A percentile compares a stretch with the other conserved stretches of the same genome.
These are phyloP conservation scores for Clitoria ternatea DNA, from an alignment of 306 rosid species.

Conservation along the genomic window DNA sequence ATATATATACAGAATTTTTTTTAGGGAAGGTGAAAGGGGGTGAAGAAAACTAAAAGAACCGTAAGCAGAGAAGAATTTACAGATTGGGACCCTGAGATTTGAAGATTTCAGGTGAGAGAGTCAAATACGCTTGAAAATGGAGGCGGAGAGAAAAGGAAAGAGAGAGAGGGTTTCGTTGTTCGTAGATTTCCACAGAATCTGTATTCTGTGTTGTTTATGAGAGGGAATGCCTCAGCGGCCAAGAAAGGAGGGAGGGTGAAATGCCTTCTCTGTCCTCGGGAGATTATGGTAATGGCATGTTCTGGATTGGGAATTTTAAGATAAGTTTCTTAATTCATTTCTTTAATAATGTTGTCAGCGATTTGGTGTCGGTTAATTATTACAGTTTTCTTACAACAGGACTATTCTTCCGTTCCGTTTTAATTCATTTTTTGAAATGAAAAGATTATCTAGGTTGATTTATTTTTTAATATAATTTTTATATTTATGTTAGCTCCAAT, in stretches of 20 bases:
- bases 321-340: background rate
- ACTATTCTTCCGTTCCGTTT: too few relatives aligned
- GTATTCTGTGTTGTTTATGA: background rate
- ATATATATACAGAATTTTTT: slow-evolving; percentile 26
- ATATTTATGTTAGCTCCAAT: too few relatives aligned
- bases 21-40: background rate
- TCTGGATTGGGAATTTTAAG: background rate
- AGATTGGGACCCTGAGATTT: slow-evolving; percentile 11
- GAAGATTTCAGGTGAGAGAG: slow-evolving; percentile 26
- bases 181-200: slow-evolving; percentile 6
- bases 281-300: background rate
- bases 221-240: slow-evolving; percentile 3
- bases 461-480: too few relatives aligned
- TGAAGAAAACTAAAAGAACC: background rate
- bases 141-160: slow-evolving; percentile 33
- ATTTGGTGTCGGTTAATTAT: background rate
- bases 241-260: background rate
- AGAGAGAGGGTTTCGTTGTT: background rate
- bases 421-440: too few relatives aligned
- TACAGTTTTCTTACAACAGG: too few relatives aligned
- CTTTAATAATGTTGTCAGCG: slow-evolving; percentile 2
- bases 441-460: too few relatives aligned
- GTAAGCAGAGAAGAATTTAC: slow-evolving; percentile 31
- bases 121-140: slow-evolving; percentile 43
- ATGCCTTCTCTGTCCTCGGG: slow-evolving; percentile 26